Base-by-base conservation (phyloP, 176 grass and related monocot species). In the Rhynchospora breviuscula region DNA sequence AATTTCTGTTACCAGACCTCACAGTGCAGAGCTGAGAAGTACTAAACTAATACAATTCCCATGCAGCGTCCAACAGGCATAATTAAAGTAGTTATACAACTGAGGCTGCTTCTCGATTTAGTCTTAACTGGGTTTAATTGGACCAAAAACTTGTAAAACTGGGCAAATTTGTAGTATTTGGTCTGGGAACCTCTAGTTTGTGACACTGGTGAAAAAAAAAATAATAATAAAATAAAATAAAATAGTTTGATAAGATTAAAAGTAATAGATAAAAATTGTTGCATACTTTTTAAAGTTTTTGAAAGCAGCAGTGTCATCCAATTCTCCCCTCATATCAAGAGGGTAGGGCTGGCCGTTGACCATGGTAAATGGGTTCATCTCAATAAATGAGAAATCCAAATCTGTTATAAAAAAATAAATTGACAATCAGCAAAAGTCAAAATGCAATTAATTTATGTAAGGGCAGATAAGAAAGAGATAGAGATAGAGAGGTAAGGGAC, bases 301-400 rank as follows among this genome's bases (percentile, higher is more conserved):
- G 87, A 99, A 99, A 74, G 93, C 93, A 15, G 96, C 96, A 43
- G 96, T 99, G 89, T 99, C 93, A 81, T 99, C 96, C 15, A 99
- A 70, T 86, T 99, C 96, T 74, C 96, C 96, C 90, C 96, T 91
- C 93, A 99, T 99, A 82, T 99, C 96, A 56, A 99, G 74, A 73
- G 96, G 96, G 84, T 99, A 99, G 10, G 96, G 91, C 61, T 95
- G 88, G 45, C 91, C 96, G 79, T 99, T 95, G 46, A 95, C 88
- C 77, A 99, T 82, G 60, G 93, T 93, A 85, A 99, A 99, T 35
- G 93, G 93, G 75, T 99, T 99, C 92, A 98, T 98, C 89, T 98
- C 95, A 65, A 95, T 89, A 87, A 98, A 98, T 69, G 87, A 90
- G 89, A 95, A 99, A 85, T 99, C 96, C 91, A 99, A 90, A 85